Percentiles rank a stretch among this genome's conserved stretches.
Evolutionary conservation across 2,329 filamentous ascomycete species (phyloP).

Genomic region (Aspergillus oerlinghausenensis): DNA sequence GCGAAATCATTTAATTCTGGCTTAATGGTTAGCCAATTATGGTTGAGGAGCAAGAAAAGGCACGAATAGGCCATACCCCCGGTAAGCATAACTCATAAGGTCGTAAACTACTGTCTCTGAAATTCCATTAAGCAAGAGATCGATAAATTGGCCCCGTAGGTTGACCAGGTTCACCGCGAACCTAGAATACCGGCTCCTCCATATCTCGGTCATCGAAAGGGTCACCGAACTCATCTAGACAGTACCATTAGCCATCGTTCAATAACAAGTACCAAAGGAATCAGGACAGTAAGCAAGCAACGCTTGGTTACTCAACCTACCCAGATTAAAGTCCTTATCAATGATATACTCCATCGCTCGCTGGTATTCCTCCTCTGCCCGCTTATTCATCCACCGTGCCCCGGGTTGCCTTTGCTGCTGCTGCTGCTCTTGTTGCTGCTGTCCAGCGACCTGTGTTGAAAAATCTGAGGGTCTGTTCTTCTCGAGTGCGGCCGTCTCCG

Average conservation of each 20-base stretch:
- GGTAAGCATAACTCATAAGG: conserved; percentile 5
- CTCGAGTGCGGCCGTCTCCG: not conserved
- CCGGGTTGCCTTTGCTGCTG: conserved; percentile 43
- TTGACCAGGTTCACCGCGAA: no score
- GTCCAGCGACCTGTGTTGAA: not conserved
- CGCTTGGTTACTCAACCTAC: conserved; percentile 27
- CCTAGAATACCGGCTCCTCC: conserved; percentile 19
- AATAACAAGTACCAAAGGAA: not conserved
- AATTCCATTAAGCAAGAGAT: not conserved
- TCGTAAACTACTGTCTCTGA: not conserved
- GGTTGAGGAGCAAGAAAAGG: not conserved
- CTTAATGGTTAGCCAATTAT: not conserved
- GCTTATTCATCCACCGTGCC: conserved; percentile 52
- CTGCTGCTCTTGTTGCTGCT: conserved; percentile 7
- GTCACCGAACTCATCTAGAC: conserved; percentile 43
- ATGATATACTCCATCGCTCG: conserved; percentile 47
- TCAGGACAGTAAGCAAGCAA: not conserved
- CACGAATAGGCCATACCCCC: not conserved
- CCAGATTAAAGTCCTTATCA: conserved; percentile 49
- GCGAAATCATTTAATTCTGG: not conserved
- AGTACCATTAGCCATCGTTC: not conserved
- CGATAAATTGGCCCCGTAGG: not conserved
- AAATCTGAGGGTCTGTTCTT: not conserved
- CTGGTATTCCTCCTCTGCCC: conserved; percentile 53
- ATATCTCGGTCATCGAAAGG: conserved; percentile 42